Conservation (phyloP, 352 stramenopile genomes). For the Pythium rishiriense region DNA sequence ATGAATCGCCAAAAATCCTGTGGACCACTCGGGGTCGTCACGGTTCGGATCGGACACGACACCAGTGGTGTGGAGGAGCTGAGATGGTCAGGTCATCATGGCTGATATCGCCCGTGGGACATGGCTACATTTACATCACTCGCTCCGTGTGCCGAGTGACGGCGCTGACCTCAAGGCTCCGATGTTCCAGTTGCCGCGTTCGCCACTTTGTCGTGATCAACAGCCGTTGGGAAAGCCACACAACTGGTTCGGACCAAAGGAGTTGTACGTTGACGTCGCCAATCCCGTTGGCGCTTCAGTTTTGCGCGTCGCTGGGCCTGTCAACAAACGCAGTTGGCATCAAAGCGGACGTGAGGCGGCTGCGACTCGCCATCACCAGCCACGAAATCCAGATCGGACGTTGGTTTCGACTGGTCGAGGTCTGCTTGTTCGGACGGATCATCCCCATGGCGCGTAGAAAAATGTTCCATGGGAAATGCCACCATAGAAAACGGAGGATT, state of each 20-base stretch:
- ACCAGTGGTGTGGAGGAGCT: not conserved
- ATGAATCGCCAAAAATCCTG: not conserved
- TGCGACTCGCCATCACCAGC: not conserved
- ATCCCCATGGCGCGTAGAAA: not conserved
- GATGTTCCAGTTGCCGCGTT: not conserved
- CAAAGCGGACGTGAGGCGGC: not conserved
- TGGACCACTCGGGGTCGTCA: not conserved
- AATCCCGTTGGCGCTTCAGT: not conserved
- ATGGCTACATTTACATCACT: not conserved
- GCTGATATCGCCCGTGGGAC: not conserved
- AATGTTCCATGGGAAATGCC: not conserved
- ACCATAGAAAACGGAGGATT: not conserved
- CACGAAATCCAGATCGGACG: not conserved
- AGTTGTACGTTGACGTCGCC: no score
- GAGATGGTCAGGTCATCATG: not conserved
- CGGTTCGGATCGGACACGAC: not conserved
- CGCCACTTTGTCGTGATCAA: not conserved
- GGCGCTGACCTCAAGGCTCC: not conserved
- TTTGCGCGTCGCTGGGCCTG: not conserved
- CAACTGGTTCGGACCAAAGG: no score
- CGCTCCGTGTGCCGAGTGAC: not conserved
- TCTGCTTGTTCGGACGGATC: not conserved
- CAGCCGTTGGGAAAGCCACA: no score
- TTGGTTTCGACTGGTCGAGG: no score
- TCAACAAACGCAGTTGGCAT: not conserved